Base-by-base conservation (phyloP, 2,329 filamentous ascomycete species). In the Ophiostoma pallidulum region DNA sequence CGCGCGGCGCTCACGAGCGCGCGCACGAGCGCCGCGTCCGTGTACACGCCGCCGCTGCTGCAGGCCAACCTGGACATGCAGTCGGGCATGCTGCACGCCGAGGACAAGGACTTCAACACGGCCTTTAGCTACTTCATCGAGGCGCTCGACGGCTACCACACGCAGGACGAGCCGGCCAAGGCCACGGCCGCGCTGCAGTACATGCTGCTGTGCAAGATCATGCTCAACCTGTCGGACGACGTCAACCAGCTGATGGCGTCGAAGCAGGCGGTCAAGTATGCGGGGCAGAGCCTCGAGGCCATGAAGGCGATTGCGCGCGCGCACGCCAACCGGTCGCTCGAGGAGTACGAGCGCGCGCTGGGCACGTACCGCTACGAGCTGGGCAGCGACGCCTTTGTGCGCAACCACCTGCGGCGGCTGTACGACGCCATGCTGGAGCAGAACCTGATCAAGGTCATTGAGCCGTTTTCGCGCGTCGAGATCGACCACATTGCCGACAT, bases 341-440 rank as follows among this genome's bases (percentile, higher is more conserved):
- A 97, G 66, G 90, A 98, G 69, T 98, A 98, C 67, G 94, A 98
- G 70, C 84, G 84, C 57, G 89, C 94, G 3, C 77, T 98, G 32
- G 86, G 86, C 43, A 77, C 86, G 56, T 98, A 94, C 73, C 82
- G 89, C 56, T 91, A 88, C 67, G 90, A 97, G 72, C 82, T 98
- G 12, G 91, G 90, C 57, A 86, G 86, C 65, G 92, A 98, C 63
- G 78, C 86, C 52, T 98, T 98, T 72, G 94, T 98, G 67, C 88
- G 91, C 54, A 95, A 92, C 68, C 92, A 98, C 70, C 82, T 98
- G 57, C 87, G 90, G 51, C 84, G 89, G 43, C 76, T 98, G 44
- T 98, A 98, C 71, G 92, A 98, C 67, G 88, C 90, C 64, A 96
- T 98, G 89, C 70, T 98, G 62, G 92, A 98, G 74, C 92, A 98